Conservation (phyloP, 2,329 filamentous ascomycete species). For the Ceratocystis harringtonii region DNA sequence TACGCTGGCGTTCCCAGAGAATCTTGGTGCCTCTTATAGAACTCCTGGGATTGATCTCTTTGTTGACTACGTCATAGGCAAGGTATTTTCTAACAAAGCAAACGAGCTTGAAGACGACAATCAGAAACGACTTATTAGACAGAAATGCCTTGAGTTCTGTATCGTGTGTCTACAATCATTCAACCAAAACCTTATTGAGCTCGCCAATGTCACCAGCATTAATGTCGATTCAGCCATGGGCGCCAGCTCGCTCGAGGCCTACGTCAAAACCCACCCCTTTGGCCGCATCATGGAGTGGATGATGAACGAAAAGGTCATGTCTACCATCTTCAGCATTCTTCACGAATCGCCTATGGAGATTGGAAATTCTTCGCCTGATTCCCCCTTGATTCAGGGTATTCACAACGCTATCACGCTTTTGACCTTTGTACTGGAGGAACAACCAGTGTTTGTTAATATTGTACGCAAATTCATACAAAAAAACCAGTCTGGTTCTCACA, state of each 20-base stretch:
- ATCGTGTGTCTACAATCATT: constrained; percentile 67
- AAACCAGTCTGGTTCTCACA: constrained; percentile 41
- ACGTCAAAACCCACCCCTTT: constrained; percentile 82
- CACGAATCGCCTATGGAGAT: constrained; percentile 63
- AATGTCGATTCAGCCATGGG: constrained; percentile 60
- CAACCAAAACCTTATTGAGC: constrained; percentile 81
- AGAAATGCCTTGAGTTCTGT: constrained; percentile 73
- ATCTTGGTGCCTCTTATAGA: constrained; percentile 60
- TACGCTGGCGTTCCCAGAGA: constrained; percentile 71
- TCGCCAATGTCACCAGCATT: constrained; percentile 65
- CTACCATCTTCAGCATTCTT: constrained; percentile 60
- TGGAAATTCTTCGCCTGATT: constrained; percentile 56
- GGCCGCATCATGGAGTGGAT: constrained; percentile 95
- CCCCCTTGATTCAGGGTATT: constrained; percentile 66
- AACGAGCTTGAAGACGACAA: constrained; percentile 49
- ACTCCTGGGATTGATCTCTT: constrained; percentile 78
- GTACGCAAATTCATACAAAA: constrained; percentile 36
- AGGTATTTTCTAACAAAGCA: constrained; percentile 54
- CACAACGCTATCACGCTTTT: constrained; percentile 72
- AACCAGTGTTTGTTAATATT: constrained; percentile 81
- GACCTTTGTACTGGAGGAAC: constrained; percentile 66
- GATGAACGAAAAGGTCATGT: constrained; percentile 81
- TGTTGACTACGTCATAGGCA: constrained; percentile 75
- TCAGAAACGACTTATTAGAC: constrained; percentile 58
- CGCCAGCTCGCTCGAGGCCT: constrained; percentile 59